Base-by-base conservation (phyloP, 352 stramenopile species). In the Globisporangium orthogonon region DNA sequence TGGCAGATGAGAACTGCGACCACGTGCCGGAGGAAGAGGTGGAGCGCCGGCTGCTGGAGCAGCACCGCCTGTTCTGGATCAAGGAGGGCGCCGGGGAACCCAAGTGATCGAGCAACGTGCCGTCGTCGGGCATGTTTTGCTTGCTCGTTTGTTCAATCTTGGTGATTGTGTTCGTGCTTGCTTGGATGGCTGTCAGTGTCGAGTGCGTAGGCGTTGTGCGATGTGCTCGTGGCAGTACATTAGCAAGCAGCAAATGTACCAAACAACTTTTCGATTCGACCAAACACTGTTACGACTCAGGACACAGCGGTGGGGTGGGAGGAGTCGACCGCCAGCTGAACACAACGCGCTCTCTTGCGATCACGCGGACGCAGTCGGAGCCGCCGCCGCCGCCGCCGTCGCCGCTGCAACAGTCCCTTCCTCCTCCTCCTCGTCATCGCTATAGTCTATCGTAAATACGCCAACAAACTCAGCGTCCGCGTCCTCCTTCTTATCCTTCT, bases 391-490 rank as follows among this genome's bases (percentile, higher is more conserved):
- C 1, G 44, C 35, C 33, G 3, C 39, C 28, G 39, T 28, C 7
- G 33, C 35, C 17, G 54, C 33, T 41, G 37, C 37, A 18, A n/a
- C 17, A n/a, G 4, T 40, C 9, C n/a, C 39, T 3, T 56, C 53
- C 17, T 40, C 52, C 7, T 40, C 62, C n/a, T 83, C 75, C 60
- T 90, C 77, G 52, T 88, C 77, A 46, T 90, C 80, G 55, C 79
- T 89, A 61, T 89, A 85, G 55, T 87, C 79, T 70, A 90, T 90
- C 49, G 80, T 90, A 56, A 90, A 90, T 51, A 90, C 77, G 15
- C 75, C 80, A 17, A 87, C 77, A 61, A 90, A 90, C 29, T 47
- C 56, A 23, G 23, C 23, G 23, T 23, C 23, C 23, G 23, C 23
- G 23, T 23, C 23, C 23, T 23, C 23, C 23, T 23, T 23, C 62